phyloP scores from a whole-genome alignment of 2,329 filamentous ascomycete species.

The Cladophialophora bantiana region DNA sequence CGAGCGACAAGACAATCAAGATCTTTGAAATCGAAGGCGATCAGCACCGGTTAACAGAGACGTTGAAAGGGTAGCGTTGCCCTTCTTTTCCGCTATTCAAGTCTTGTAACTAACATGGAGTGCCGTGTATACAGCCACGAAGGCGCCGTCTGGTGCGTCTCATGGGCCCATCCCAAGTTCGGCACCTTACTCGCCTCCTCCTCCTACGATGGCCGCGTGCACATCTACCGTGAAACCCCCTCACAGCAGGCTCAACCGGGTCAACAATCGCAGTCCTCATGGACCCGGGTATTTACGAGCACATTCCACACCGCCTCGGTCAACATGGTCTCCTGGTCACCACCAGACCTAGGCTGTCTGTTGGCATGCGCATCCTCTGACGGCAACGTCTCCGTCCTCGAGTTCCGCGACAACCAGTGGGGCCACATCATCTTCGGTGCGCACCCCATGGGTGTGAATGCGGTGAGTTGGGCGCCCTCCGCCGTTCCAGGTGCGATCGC shows the following conservation, averaged over 20 bases:
- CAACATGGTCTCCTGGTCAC: slow-evolving; percentile 97
- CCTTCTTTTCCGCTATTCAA: not conserved
- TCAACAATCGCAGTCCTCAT: slow-evolving; percentile 59
- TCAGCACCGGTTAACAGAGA: slow-evolving; percentile 86
- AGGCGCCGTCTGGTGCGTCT: slow-evolving; percentile 95
- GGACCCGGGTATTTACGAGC: slow-evolving; percentile 92
- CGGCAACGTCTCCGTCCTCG: slow-evolving; percentile 89
- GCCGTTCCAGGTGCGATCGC: slow-evolving; percentile 84
- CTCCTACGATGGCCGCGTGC: slow-evolving; percentile 95
- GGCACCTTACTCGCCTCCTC: slow-evolving; percentile 96
- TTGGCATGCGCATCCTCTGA: slow-evolving; percentile 94
- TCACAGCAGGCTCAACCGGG: slow-evolving; percentile 44
- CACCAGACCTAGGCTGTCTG: slow-evolving; percentile 92
- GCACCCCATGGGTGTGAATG: slow-evolving; percentile 93
- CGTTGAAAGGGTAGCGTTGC: slow-evolving; percentile 78
- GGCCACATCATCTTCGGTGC: slow-evolving; percentile 88
- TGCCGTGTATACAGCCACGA: slow-evolving; percentile 73
- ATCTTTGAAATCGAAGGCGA: slow-evolving; percentile 98
- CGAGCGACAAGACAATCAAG: slow-evolving; percentile 97
- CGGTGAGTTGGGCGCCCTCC: slow-evolving; percentile 91
- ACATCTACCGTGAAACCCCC: slow-evolving; percentile 87
- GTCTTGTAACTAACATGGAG: not conserved
- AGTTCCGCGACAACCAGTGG: slow-evolving; percentile 96
- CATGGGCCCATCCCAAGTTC: slow-evolving; percentile 98
- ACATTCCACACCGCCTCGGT: slow-evolving; percentile 93